Percentiles rank a stretch among this genome's conserved stretches.
Evolutionary conservation across 2,329 filamentous ascomycete genomes (phyloP).

Genomic region (Penicillium sp.): DNA sequence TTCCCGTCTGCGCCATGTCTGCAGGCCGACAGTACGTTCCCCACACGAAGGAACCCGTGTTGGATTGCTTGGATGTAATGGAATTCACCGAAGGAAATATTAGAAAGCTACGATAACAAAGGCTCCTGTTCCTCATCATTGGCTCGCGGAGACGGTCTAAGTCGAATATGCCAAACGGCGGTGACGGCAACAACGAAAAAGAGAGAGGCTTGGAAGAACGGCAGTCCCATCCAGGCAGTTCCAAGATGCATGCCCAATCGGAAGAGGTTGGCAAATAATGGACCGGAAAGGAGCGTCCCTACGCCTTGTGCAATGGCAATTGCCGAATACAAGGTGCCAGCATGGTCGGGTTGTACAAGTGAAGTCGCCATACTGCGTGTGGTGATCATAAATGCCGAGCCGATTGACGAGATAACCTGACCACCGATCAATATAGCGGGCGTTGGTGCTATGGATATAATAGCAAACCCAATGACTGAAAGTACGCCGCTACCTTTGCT

Average conservation of each 20-base stretch:
- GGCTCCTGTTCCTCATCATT: conserved; percentile 9
- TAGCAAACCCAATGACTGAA: conserved; percentile 17
- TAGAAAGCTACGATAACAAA: conserved; percentile 4
- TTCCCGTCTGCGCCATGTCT: not conserved
- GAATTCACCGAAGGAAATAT: not conserved
- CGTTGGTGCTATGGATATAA: conserved; percentile 13
- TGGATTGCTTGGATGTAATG: not conserved
- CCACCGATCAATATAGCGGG: conserved; percentile 17
- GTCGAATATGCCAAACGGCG: conserved; percentile 11
- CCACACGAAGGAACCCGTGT: not conserved
- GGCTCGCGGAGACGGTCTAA: not conserved
- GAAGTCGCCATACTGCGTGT: conserved; percentile 23
- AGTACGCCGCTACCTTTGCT: conserved; percentile 17
- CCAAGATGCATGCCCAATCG: conserved; percentile 21
- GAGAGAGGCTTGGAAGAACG: conserved; percentile 20
- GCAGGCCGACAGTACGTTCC: not conserved
- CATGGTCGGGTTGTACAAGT: conserved; percentile 21
- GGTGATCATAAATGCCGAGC: conserved; percentile 17
- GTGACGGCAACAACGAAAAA: conserved; percentile 13
- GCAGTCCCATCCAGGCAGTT: conserved; percentile 22
- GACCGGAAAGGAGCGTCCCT: conserved; percentile 20
- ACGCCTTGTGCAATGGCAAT: conserved; percentile 19
- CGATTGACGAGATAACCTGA: conserved; percentile 21
- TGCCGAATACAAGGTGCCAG: conserved; percentile 25
- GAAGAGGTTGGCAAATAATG: conserved; percentile 24